Conservation (phyloP, 73 alveolate species). For the Effrenium voratum region DNA sequence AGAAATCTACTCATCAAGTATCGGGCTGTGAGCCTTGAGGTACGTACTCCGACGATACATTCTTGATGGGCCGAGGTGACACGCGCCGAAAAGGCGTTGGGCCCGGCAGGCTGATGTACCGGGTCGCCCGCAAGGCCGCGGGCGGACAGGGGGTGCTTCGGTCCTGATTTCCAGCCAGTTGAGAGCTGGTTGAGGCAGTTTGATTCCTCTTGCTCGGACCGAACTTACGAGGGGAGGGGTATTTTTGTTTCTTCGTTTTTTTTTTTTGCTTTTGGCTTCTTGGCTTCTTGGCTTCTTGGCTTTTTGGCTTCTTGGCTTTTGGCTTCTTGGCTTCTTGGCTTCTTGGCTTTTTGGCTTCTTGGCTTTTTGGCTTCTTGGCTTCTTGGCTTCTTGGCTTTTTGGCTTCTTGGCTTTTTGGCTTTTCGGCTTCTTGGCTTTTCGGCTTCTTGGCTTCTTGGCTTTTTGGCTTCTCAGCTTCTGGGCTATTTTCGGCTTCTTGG, state of each 20-base stretch:
- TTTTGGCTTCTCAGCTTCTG: too few relatives aligned
- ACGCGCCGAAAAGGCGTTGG: conserved; percentile 79
- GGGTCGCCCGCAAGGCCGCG: conserved; percentile 63
- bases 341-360: too few relatives aligned
- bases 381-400: too few relatives aligned
- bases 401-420: too few relatives aligned
- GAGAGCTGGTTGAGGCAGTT: background rate
- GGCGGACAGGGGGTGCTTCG: background rate
- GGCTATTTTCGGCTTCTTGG: too few relatives aligned
- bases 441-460: too few relatives aligned
- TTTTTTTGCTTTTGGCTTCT: background rate
- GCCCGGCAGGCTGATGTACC: conserved; percentile 55
- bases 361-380: too few relatives aligned
- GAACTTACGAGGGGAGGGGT: too few relatives aligned
- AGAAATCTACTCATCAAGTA: too few relatives aligned
- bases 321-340: background rate
- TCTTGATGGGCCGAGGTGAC: conserved; percentile 7
- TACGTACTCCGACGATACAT: background rate
- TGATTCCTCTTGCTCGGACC: too few relatives aligned
- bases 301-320: background rate
- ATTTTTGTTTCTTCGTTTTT: background rate
- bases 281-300: background rate
- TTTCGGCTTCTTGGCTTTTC: too few relatives aligned
- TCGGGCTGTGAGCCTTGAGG: too few relatives aligned
- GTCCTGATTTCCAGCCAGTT: background rate